These are phyloP conservation scores for Avena insularis DNA, from an alignment of 176 grass and related monocot genomes.

Conservation along the genomic window DNA sequence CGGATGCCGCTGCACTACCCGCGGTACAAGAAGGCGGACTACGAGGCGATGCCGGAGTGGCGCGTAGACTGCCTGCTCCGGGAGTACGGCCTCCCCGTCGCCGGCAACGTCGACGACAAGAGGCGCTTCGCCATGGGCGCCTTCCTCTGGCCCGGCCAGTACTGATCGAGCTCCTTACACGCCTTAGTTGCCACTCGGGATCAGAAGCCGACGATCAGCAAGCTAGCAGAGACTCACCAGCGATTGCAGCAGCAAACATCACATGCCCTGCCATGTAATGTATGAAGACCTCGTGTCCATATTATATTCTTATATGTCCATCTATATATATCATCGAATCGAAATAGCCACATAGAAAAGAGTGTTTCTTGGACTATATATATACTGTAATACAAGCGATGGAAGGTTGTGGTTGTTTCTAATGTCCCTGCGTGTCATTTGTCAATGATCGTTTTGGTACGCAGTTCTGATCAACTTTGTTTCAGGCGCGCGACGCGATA, in stretches of 20 bases:
- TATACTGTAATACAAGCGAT: neutral
- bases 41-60: constrained; percentile 91
- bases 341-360: neutral
- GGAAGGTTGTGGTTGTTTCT: neutral
- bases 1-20: constrained; percentile 81
- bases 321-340: neutral
- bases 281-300: neutral
- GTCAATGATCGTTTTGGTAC: neutral
- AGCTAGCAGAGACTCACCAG: neutral
- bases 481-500: neutral
- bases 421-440: neutral
- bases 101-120: constrained; percentile 62
- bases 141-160: constrained; percentile 78
- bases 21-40: constrained; percentile 70
- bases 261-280: neutral
- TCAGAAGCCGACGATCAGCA: neutral
- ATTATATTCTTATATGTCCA: neutral
- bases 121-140: constrained; percentile 74
- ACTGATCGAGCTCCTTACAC: neutral
- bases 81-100: constrained; percentile 72
- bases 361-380: neutral
- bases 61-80: constrained; percentile 68
- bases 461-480: neutral
- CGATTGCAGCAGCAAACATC: neutral
- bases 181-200: neutral